Evolutionary conservation across 2,329 filamentous ascomycete genomes (phyloP).

Genomic region (Aspergillus amoenus): DNA sequence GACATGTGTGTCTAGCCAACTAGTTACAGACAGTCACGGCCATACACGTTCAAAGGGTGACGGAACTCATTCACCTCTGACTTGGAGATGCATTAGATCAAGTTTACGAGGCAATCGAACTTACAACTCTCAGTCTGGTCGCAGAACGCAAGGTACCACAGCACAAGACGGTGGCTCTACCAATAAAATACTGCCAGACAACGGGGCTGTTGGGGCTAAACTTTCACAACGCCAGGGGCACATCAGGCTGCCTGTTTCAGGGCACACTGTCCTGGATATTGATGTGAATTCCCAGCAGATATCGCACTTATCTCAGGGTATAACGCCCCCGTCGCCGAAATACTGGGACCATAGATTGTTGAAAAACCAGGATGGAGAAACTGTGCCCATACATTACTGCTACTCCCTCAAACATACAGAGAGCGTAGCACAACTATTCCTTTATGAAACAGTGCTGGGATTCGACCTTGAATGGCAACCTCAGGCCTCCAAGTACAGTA

Average conservation of each 20-base stretch:
- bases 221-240: neutral
- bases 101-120: neutral
- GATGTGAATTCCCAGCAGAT: neutral
- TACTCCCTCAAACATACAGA: slow-evolving; percentile 67
- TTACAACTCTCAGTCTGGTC: neutral
- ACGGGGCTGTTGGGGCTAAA: neutral
- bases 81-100: neutral
- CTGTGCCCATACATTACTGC: slow-evolving; percentile 76
- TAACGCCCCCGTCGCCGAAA: slow-evolving; percentile 10
- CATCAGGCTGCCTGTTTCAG: neutral
- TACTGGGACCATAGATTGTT: slow-evolving; percentile 43
- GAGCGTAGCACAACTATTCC: slow-evolving; percentile 63
- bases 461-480: slow-evolving; percentile 86
- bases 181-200: neutral
- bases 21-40: neutral
- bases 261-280: neutral
- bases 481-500: slow-evolving; percentile 47
- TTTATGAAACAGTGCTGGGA: slow-evolving; percentile 69
- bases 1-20: neutral
- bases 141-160: neutral
- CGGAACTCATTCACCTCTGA: neutral
- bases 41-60: neutral
- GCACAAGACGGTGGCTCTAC: neutral
- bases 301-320: neutral
- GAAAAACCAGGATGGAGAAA: slow-evolving; percentile 48